Percentiles rank a stretch among this genome's conserved stretches.
These are phyloP conservation scores for Bipolaris zeicola DNA, from an alignment of 2,329 filamentous ascomycete species.

Conservation along the genomic window DNA sequence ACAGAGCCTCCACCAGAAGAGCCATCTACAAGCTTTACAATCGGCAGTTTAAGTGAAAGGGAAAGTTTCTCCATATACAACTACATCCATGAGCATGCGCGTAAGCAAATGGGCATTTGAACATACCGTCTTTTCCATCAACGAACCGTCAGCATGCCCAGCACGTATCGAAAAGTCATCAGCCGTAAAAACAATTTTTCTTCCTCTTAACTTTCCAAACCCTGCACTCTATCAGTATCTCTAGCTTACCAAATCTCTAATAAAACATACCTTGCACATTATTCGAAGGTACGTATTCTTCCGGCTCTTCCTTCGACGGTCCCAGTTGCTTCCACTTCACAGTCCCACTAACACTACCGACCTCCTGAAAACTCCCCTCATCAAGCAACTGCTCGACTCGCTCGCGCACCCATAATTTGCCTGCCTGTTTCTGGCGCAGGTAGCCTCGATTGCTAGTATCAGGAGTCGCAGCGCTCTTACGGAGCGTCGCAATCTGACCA, in stretches of 20 bases:
- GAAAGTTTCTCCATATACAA: conserved; percentile 67
- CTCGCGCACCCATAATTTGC: conserved; percentile 70
- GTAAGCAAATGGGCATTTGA: not conserved
- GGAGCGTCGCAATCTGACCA: conserved; percentile 59
- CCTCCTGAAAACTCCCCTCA: conserved; percentile 60
- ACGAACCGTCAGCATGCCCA: conserved; percentile 67
- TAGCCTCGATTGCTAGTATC: conserved; percentile 62
- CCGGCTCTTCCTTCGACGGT: conserved; percentile 53
- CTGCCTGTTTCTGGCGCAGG: conserved; percentile 65
- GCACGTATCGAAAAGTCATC: conserved; percentile 69
- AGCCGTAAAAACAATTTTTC: conserved; percentile 65
- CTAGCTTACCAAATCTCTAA: not conserved
- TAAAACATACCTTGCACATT: conserved; percentile 60
- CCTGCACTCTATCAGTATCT: conserved; percentile 32
- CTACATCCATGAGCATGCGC: conserved; percentile 28
- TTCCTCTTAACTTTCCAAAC: conserved; percentile 58
- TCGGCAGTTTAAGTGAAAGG: conserved; percentile 61
- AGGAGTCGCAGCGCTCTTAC: conserved; percentile 61
- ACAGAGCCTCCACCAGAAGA: conserved; percentile 67
- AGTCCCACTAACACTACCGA: conserved; percentile 65
- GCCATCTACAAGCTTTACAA: conserved; percentile 69
- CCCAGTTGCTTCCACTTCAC: conserved; percentile 62
- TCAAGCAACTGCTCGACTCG: conserved; percentile 65
- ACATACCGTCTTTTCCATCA: conserved; percentile 60
- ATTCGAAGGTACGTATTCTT: conserved; percentile 63